Base-by-base conservation (phyloP, 805 yeast species). In the Middelhovenomyces tepae region DNA sequence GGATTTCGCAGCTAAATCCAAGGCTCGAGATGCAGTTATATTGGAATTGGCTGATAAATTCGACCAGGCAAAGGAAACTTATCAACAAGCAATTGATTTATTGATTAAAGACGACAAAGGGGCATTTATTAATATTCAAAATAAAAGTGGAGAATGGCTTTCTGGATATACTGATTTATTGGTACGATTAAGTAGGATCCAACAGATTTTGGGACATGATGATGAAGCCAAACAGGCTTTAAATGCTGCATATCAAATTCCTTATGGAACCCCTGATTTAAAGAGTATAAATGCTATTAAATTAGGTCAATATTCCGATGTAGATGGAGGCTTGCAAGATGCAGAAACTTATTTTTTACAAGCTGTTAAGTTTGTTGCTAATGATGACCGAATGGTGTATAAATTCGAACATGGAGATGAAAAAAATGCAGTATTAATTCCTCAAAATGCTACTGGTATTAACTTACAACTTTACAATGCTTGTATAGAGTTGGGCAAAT, bases 91-190 rank as follows among this genome's bases (percentile, higher is more conserved):
- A 9, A 35, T 54, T 17, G 36, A 39, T 16, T 30, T 42, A 4
- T 38, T 54, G 3, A 39, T 48, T 7, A 18, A 33, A 3, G 28
- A 32, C 9, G 37, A 37, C 11, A 38, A 40, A 15, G 43, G 38
- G 2, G 22, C 29, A 16, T 11, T 25, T 18, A 38, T 45, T 4
- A 48, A 53, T 22, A 32, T 54, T 16, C 21, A 26, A 8, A 32
- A 34, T 5, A 50, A 54, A 33, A 37, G 46, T 11, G 37, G 31
- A 13, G 38, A 35, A 22, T 56, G 60, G 60, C 45, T 56, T 7
- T 41, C 50, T 2, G 59, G 58, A 4, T 56, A 56, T 36, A 46
- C 53, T 4, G 61, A 56, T 34, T 29, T 53, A 10, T 37, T 52
- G 31, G 47, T 54, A 11, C 38, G 53, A 11, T 34, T 48, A 18